phyloP scores from a whole-genome alignment of 768 basidiomycete species.

The Suillus cothurnatus region DNA sequence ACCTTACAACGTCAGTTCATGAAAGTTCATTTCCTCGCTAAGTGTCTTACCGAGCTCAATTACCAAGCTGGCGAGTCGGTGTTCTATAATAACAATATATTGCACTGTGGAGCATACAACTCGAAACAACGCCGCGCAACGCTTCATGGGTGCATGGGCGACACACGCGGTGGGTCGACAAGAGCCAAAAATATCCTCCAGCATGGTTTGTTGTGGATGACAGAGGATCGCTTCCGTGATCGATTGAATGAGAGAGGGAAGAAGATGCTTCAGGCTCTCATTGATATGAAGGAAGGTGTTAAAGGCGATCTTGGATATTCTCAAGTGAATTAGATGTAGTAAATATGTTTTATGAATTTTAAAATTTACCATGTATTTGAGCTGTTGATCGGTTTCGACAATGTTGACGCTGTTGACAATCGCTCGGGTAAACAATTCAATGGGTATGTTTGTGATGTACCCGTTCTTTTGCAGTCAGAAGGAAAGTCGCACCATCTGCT shows the following conservation, averaged over 20 bases:
- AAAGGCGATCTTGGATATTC: slow-evolving; percentile 56
- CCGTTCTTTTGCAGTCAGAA: neutral
- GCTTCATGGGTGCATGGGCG: slow-evolving; percentile 70
- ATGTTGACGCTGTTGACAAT: neutral
- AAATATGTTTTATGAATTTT: neutral
- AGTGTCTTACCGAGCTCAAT: neutral
- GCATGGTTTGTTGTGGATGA: slow-evolving; percentile 76
- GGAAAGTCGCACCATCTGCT: neutral
- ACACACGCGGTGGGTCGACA: slow-evolving; percentile 57
- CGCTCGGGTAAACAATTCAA: neutral
- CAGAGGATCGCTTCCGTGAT: slow-evolving; percentile 46
- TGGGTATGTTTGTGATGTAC: neutral
- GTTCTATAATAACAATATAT: slow-evolving; percentile 80
- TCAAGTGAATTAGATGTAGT: neutral
- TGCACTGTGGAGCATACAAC: slow-evolving; percentile 73
- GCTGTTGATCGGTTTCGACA: neutral
- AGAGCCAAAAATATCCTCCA: slow-evolving; percentile 77
- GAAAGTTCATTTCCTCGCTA: no score
- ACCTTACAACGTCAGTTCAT: slow-evolving; percentile 52
- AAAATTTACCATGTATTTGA: neutral
- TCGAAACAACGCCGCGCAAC: slow-evolving; percentile 55
- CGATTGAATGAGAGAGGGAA: slow-evolving; percentile 47
- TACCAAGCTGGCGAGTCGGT: slow-evolving; percentile 68
- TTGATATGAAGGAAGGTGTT: slow-evolving; percentile 50
- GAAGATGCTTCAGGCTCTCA: slow-evolving; percentile 60